phyloP scores from a whole-genome alignment of 139 green algal genomes.

The Nannochloris sp. region DNA sequence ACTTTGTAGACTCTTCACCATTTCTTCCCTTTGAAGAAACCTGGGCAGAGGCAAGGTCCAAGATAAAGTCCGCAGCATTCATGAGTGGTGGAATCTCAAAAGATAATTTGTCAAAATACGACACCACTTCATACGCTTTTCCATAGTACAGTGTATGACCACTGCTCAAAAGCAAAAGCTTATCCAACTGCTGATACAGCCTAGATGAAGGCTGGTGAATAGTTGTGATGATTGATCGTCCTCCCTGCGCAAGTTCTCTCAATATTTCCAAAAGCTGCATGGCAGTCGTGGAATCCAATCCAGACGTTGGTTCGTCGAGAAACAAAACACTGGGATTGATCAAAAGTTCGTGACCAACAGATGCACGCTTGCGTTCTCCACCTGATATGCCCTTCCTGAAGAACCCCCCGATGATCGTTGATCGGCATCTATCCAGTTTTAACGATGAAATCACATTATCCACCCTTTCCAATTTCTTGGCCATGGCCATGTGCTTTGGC shows the following conservation, averaged over 20 bases:
- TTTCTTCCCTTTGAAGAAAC: slow-evolving; percentile 17
- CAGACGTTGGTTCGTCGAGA: slow-evolving; percentile 63
- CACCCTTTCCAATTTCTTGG: slow-evolving; percentile 54
- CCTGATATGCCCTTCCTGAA: slow-evolving; percentile 77
- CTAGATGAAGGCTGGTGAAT: slow-evolving; percentile 88
- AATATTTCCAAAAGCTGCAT: slow-evolving; percentile 73
- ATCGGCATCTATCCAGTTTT: slow-evolving; percentile 55
- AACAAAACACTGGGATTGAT: slow-evolving; percentile 87
- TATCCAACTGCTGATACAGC: slow-evolving; percentile 75
- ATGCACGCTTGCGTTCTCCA: slow-evolving; percentile 89
- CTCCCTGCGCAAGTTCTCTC: slow-evolving; percentile 53
- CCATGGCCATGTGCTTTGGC: slow-evolving; percentile 47
- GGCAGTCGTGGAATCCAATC: slow-evolving; percentile 87
- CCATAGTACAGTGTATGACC: slow-evolving; percentile 80
- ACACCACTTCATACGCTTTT: slow-evolving; percentile 25
- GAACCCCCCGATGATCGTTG: slow-evolving; percentile 87
- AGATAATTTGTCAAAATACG: slow-evolving; percentile 55
- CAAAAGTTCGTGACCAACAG: slow-evolving; percentile 79
- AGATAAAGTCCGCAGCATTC: slow-evolving; percentile 70
- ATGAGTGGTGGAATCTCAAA: slow-evolving; percentile 54
- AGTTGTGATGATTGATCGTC: slow-evolving; percentile 75
- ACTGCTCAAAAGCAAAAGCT: slow-evolving; percentile 50
- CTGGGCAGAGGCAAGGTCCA: slow-evolving; percentile 68
- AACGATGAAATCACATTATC: slow-evolving; percentile 59
- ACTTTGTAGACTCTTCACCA: slow-evolving; percentile 11